Base-by-base conservation (phyloP, 805 yeast genomes). In the Metschnikowia cubensis region DNA sequence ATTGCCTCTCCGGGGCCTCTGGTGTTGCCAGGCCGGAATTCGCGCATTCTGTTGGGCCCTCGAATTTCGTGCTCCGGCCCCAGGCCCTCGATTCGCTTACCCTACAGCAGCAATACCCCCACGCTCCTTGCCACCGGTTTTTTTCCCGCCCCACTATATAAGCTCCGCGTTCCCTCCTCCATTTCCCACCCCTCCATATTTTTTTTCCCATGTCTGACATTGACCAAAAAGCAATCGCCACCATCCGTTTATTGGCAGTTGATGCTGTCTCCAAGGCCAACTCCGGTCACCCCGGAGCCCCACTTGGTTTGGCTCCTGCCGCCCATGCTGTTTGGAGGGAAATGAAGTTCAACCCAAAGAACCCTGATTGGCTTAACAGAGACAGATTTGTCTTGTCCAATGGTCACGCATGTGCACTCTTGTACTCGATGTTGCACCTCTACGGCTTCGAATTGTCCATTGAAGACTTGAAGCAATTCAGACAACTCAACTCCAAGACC, bases 231-330 rank as follows among this genome's bases (percentile, higher is more conserved):
- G 88, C 96, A 51, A 77, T 92, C 72, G 78, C 81, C 78, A 89
- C 98, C 61, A 87, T 92, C 76, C 89, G 97, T 76, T 74, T 85
- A 53, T 80, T 92, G 62, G 83, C 98, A 34, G 88, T 87, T 48
- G 99, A 92, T 70, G 83, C 87, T 58, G 95, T 89, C 55, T 78
- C 85, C 52, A 80, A 83, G 73, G 92, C 97, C 63, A 87, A 92
- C 74, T 86, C 96, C 53, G 99, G 99, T 59, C 99, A 92, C 76
- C 99, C 99, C 49, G 99, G 99, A 77, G 98, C 99, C 48, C 98
- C 98, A 64, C 83, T 92, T 82, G 98, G 98, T 57, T 77, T 92
- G 73, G 97, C 99, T 15, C 96, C 97, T 42, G 85, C 91, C 53
- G 96, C 97, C 55, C 97, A 92, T 72, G 85, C 83, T 50, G 70